Evolutionary conservation across 768 basidiomycete genomes (phyloP).

Genomic region (Termitomyces sp.): DNA sequence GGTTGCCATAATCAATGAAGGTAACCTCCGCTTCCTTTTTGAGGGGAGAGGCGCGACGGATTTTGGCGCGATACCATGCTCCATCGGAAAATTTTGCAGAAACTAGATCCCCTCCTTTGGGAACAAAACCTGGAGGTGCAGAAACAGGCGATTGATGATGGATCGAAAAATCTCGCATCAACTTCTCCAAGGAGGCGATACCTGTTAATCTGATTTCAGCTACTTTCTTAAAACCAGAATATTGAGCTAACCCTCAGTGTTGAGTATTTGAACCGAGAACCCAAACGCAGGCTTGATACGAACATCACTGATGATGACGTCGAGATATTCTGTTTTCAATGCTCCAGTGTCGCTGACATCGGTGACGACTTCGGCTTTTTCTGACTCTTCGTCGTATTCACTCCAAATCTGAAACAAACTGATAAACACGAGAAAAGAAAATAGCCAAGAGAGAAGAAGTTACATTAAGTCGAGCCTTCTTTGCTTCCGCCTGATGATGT

Average conservation of each 20-base stretch:
- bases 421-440: background rate
- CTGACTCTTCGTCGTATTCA: constrained; percentile 74
- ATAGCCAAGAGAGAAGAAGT: constrained; percentile 25
- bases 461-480: constrained; percentile 74
- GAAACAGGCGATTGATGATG: constrained; percentile 70
- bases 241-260: constrained; percentile 69
- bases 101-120: constrained; percentile 85
- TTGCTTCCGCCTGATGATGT: constrained; percentile 66
- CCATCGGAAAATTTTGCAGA: constrained; percentile 95
- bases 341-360: constrained; percentile 45
- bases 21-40: constrained; percentile 95
- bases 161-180: constrained; percentile 91
- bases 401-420: constrained; percentile 69
- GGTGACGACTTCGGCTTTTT: constrained; percentile 44
- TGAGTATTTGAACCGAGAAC: constrained; percentile 93
- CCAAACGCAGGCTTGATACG: constrained; percentile 67
- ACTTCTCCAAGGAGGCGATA: constrained; percentile 85
- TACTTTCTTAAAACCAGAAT: no score
- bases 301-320: constrained; percentile 89
- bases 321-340: constrained; percentile 82
- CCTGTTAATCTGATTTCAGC: constrained; percentile 40
- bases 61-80: constrained; percentile 93
- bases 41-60: constrained; percentile 78
- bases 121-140: constrained; percentile 66
- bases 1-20: constrained; percentile 96